A percentile compares a stretch with the other conserved stretches of the same genome.
Evolutionary conservation across 2,329 filamentous ascomycete species (phyloP).

Genomic region (Colletotrichum costaricense): DNA sequence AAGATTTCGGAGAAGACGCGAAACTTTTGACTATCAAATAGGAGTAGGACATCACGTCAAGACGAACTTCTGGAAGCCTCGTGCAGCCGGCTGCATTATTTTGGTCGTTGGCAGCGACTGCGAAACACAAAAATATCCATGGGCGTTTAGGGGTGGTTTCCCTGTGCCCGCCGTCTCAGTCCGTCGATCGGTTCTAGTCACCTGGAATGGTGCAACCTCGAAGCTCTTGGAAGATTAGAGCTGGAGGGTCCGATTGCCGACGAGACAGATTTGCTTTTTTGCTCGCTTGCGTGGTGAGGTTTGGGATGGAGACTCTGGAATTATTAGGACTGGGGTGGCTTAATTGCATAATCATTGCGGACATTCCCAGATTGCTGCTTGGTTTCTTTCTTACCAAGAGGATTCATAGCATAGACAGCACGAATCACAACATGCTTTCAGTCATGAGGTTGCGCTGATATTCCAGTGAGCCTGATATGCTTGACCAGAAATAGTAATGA

Average conservation of each 20-base stretch:
- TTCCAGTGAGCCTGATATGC: neutral
- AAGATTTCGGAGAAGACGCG: neutral
- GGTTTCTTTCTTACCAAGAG: neutral
- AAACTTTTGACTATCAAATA: neutral
- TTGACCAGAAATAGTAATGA: neutral
- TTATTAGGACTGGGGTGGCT: neutral
- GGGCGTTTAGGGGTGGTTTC: conserved; percentile 24
- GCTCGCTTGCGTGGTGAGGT: neutral
- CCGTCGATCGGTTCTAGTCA: conserved; percentile 11
- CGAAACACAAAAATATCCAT: neutral
- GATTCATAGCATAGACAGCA: neutral
- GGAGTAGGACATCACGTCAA: neutral
- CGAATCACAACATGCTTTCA: neutral
- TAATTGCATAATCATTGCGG: neutral
- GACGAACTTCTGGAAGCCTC: neutral
- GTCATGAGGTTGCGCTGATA: neutral
- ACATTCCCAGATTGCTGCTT: conserved; percentile 11
- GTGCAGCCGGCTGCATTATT: conserved; percentile 4
- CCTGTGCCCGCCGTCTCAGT: conserved; percentile 6
- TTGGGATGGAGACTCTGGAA: neutral
- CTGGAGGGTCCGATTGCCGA: conserved; percentile 9
- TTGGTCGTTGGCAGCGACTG: neutral
- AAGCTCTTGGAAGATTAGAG: conserved; percentile 23
- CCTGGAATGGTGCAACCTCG: conserved; percentile 19
- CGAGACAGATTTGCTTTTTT: neutral